Base-by-base conservation (phyloP, 1,284 basidiomycete species). In the Afroboletus lepidellus region DNA sequence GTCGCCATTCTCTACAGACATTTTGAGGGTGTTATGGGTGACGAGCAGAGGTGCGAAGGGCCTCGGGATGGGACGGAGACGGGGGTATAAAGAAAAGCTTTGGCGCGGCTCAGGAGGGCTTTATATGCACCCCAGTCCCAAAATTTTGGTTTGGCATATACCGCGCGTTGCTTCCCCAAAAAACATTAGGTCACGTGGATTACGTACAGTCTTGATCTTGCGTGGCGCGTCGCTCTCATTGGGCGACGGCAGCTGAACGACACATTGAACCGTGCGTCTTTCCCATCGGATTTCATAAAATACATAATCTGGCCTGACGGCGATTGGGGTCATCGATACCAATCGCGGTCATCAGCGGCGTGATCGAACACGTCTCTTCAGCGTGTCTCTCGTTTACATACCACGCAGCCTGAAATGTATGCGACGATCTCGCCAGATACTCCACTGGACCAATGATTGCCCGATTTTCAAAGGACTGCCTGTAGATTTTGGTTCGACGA, bases 111-210 rank as follows among this genome's bases (percentile, higher is more conserved):
- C 47, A 38, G 47, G 46, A 63, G 48, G 56, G 41, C 45, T 62
- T 70, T 65, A 63, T 62, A 60, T 56, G 51, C 34, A 44, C 67
- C 65, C 69, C 65, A 67, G 57, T 66, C 65, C 69, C 58, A 69
- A 70, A 50, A 58, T 67, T 70, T 67, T 54, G 41, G 48, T 56
- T 64, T 67, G 52, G 57, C 43, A 51, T 49, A 56, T 25, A 48
- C 47, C 30, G 55, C 51, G 55, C 51, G 43, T 50, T 53, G 56
- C 44, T 51, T 56, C 63, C 65, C 63, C 42, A 65, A 66, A 66
- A 69, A 69, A 62, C 38, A 56, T 50, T 30, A 18, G 47, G 50
- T 70, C 65, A 66, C 65, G 65, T 66, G 65, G 1, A 29, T 33
- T 67, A 69, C 61, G 57, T 69, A 57, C 23, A 50, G 50, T 42